phyloP scores from a whole-genome alignment of 1,284 basidiomycete genomes.

The Hemileia vastatrix region DNA sequence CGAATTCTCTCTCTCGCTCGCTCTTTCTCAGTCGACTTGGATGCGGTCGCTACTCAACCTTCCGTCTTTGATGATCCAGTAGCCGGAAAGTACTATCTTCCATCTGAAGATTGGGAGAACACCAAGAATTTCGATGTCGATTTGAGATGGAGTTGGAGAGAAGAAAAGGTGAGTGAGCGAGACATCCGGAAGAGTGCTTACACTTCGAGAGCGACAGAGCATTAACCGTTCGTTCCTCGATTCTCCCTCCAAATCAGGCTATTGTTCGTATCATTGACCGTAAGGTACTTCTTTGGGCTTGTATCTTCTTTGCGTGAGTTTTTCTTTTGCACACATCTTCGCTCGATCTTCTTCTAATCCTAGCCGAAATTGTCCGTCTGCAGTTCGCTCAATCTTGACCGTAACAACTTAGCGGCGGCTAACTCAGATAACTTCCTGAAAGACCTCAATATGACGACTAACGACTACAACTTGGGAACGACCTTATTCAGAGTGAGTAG shows the following conservation, averaged over 20 bases:
- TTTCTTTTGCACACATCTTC: neutral
- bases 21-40: conserved; percentile 43
- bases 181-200: conserved; percentile 35
- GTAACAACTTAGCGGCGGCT: conserved; percentile 55
- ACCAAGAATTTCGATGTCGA: conserved; percentile 57
- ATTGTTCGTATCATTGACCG: conserved; percentile 56
- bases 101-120: conserved; percentile 56
- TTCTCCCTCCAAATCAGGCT: conserved; percentile 41
- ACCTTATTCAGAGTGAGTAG: conserved; percentile 54
- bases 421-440: conserved; percentile 60
- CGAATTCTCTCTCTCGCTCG: no score
- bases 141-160: conserved; percentile 60
- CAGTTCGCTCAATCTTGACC: conserved; percentile 28
- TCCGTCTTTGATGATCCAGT: conserved; percentile 47
- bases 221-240: no score
- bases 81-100: conserved; percentile 48
- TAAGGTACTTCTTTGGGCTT: conserved; percentile 51
- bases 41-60: conserved; percentile 52
- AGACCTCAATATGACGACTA: conserved; percentile 52
- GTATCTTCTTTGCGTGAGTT: conserved; percentile 36
- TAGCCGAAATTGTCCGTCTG: conserved; percentile 3
- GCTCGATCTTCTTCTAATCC: conserved; percentile 6
- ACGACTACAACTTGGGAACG: conserved; percentile 61
- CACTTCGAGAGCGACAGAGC: conserved; percentile 20
- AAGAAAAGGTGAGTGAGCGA: conserved; percentile 56